Conservation (phyloP, 371 early-diverging fungal genomes). For the Chytridium lagenaria region DNA sequence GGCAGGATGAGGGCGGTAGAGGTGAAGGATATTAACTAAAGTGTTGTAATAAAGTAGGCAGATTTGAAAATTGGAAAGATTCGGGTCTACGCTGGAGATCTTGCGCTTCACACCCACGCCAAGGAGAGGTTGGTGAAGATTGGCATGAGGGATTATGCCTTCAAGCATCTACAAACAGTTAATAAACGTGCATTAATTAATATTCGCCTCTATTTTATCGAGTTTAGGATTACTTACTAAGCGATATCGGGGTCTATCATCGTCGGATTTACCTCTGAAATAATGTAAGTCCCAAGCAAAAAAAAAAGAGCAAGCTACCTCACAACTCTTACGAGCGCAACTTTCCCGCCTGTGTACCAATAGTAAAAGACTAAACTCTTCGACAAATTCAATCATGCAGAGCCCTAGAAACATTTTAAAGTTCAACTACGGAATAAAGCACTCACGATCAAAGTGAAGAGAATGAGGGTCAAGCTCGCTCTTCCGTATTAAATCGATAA, state of each 20-base stretch:
- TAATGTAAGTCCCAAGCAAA: no score
- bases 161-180: background rate
- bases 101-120: background rate
- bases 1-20: background rate
- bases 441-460: conserved; percentile 24
- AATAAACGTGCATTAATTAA: no score
- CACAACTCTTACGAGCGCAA: conserved; percentile 21
- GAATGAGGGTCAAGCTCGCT: background rate
- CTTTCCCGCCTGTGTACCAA: conserved; percentile 28
- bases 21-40: background rate
- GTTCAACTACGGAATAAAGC: background rate
- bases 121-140: background rate
- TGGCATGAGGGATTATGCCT: background rate
- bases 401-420: conserved; percentile 11
- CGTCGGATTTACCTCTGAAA: no score
- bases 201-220: no score
- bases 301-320: background rate
- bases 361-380: conserved; percentile 20
- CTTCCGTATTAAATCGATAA: conserved; percentile 15
- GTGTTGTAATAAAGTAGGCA: conserved; percentile 6
- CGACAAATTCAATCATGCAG: conserved; percentile 25
- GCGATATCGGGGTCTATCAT: no score
- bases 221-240: no score
- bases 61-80: background rate
- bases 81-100: background rate